Percentiles rank a stretch among this genome's conserved stretches.
These are phyloP conservation scores for Calonectria multiphialidica DNA, from an alignment of 2,329 filamentous ascomycete genomes.

Conservation along the genomic window DNA sequence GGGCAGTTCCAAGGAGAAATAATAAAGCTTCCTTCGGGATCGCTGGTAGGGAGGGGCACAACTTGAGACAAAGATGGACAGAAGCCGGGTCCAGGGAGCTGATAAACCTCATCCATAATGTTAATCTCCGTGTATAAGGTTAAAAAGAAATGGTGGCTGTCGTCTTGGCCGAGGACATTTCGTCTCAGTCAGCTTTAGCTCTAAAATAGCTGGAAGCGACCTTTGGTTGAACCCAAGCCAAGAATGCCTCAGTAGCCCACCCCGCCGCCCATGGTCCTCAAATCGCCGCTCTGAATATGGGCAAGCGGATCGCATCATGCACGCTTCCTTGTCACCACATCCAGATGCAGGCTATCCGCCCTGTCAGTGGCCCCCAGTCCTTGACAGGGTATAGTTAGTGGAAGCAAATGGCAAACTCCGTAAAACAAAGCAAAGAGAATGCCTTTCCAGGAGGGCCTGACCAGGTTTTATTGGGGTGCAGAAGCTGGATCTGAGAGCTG, in stretches of 20 bases:
- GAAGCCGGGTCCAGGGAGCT: neutral
- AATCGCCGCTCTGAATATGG: constrained; percentile 33
- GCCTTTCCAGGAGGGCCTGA: neutral
- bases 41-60: neutral
- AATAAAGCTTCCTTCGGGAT: neutral
- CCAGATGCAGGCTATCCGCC: constrained; percentile 17
- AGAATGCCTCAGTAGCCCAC: neutral
- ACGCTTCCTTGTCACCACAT: constrained; percentile 22
- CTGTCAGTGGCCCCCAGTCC: constrained; percentile 1
- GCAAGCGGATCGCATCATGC: constrained; percentile 36
- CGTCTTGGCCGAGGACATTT: neutral
- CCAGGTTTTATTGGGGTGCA: neutral
- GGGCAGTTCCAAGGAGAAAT: neutral
- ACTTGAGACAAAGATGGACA: neutral
- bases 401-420: constrained; percentile 3
- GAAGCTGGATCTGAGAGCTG: neutral
- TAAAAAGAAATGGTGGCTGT: neutral
- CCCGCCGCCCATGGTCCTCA: constrained; percentile 23
- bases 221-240: neutral
- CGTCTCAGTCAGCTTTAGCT: neutral
- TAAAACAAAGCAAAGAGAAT: constrained; percentile 9
- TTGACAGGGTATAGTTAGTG: neutral
- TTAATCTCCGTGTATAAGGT: neutral
- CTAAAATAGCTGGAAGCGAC: neutral
- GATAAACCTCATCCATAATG: neutral